Evolutionary conservation across 1,284 basidiomycete genomes (phyloP), one percentile per base, ranked within the genome.

Genomic region (Sanghuangporus baumii): DNA sequence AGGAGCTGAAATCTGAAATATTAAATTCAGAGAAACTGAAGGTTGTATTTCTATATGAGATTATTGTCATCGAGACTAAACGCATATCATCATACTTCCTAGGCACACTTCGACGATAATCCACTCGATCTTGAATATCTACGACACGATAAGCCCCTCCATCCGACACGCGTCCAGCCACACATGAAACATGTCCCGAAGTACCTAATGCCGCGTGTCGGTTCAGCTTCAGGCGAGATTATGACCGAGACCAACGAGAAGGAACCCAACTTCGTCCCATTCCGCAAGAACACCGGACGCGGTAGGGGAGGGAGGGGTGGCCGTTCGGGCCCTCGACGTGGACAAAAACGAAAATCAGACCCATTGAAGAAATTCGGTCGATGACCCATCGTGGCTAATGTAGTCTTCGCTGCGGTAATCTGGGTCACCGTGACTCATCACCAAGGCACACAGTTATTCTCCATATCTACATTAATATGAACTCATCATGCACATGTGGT

Each of bases 61-160:
- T 31, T 46, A 47, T 31, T 37, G 41, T 20, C 46, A 46, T 31
- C 38, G 18, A 50, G n/a, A 59, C 14, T 38, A 11, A 37, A 59
- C 11, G 14, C 26, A 54, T 26, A 51, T 46, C 59, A 31, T 34
- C 62, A 23, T 43, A 51, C 47, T 26, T 34, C 54, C 3, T 70
- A 97, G 93, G 92, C 95, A 1, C 96, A 99, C 74, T 99, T 99
- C 66, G 96, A 98, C 70, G 96, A 98, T 70, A 96, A 99, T 71
- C 97, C 97, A 0, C 80, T 93, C 7, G 96, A 98, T 72, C 80
- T 98, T 18, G 94, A 94, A 59, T 98, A 89, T 72, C 79, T 99
- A 37, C 86, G 94, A 6, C 97, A 99, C 74, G 97, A 99, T 75
- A 94, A 95, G 68, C 90, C 95, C 1, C 78, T 98, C 11, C 93